Conservation (phyloP, 1,284 basidiomycete genomes). For the Caloboletus firmus region DNA sequence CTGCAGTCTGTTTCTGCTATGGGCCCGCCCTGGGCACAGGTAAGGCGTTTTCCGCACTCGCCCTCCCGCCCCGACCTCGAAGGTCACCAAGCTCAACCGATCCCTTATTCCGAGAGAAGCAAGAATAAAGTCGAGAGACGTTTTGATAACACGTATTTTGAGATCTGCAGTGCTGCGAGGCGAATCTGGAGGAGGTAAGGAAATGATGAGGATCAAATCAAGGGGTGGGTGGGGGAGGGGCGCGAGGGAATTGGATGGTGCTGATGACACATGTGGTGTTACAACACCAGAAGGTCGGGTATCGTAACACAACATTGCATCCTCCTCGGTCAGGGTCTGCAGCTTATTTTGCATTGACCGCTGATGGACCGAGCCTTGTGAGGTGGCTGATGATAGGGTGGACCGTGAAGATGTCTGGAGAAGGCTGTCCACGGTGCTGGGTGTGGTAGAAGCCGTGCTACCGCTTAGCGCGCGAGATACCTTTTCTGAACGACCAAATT, state of each 20-base stretch:
- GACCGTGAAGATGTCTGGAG: slow-evolving; percentile 66
- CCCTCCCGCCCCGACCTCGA: slow-evolving; percentile 80
- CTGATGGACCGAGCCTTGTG: slow-evolving; percentile 54
- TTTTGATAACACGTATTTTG: slow-evolving; percentile 83
- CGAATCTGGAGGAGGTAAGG: slow-evolving; percentile 73
- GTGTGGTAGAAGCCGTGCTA: slow-evolving; percentile 62
- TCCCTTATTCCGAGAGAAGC: slow-evolving; percentile 75
- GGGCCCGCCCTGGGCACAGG: slow-evolving; percentile 66
- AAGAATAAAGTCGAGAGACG: slow-evolving; percentile 82
- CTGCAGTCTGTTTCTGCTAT: slow-evolving; percentile 69
- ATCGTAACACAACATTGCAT: slow-evolving; percentile 58
- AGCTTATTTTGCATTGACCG: slow-evolving; percentile 49
- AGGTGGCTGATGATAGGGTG: slow-evolving; percentile 67
- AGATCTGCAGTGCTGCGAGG: slow-evolving; percentile 78
- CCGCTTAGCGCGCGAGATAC: slow-evolving; percentile 77
- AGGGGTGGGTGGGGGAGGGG: slow-evolving; percentile 84
- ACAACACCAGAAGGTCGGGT: slow-evolving; percentile 51
- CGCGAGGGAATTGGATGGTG: slow-evolving; percentile 72
- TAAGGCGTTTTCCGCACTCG: slow-evolving; percentile 87
- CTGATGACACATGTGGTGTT: slow-evolving; percentile 73
- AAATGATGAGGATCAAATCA: slow-evolving; percentile 90
- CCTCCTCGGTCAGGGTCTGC: slow-evolving; percentile 68
- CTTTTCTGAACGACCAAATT: slow-evolving; percentile 74
- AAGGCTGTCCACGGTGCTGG: slow-evolving; percentile 69
- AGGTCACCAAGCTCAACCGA: slow-evolving; percentile 84